A percentile compares a stretch with the other conserved stretches of the same genome.
These are phyloP conservation scores for Vinca major DNA, from an alignment of 305 asterid genomes.

Conservation along the genomic window DNA sequence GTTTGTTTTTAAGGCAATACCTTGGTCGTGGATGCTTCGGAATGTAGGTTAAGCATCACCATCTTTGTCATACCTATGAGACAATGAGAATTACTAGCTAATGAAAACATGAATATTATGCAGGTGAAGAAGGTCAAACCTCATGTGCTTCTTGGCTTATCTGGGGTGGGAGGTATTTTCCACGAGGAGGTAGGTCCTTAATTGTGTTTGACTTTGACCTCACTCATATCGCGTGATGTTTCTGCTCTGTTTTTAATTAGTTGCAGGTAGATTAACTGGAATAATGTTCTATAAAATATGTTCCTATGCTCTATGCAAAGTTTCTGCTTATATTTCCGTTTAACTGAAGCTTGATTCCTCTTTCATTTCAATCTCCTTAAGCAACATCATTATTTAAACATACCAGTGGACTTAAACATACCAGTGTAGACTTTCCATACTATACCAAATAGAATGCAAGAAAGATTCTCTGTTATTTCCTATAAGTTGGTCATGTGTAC, in stretches of 20 bases:
- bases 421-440: background rate
- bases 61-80: conserved; percentile 1
- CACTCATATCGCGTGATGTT: background rate
- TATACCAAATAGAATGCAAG: background rate
- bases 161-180: conserved; percentile 95
- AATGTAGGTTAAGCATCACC: background rate
- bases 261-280: background rate
- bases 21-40: too few species aligned
- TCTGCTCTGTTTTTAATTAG: background rate
- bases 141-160: conserved; percentile 95
- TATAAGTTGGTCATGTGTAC: background rate
- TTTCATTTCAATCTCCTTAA: background rate
- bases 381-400: background rate
- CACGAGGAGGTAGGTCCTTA: conserved; percentile 61
- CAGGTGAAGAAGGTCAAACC: conserved; percentile 97
- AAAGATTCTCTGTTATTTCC: background rate
- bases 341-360: background rate
- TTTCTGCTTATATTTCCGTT: conserved; percentile 1
- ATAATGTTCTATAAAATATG: background rate
- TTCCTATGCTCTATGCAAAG: background rate
- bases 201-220: conserved; percentile 5
- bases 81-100: background rate
- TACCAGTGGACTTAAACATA: background rate
- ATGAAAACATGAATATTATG: conserved; percentile 19
- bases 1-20: background rate